A percentile compares a stretch with the other conserved stretches of the same genome.
phyloP scores from a whole-genome alignment of 768 basidiomycete species.

The Phaffia australis region DNA sequence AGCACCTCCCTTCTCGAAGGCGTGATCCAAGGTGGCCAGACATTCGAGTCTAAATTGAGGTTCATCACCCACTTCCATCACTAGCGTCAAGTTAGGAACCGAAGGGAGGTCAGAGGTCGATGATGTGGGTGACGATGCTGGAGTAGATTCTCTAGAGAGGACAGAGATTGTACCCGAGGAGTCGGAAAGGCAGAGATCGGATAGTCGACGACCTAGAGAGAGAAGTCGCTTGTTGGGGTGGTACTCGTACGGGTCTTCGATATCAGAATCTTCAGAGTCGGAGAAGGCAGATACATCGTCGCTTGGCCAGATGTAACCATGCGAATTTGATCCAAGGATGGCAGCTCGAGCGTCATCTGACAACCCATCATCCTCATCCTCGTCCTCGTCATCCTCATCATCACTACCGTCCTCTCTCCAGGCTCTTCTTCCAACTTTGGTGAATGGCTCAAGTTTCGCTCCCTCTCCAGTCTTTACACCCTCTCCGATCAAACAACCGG shows the following conservation, averaged over 20 bases:
- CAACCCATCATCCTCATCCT: slow-evolving; percentile 44
- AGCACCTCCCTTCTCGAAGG: slow-evolving; percentile 80
- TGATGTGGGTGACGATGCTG: slow-evolving; percentile 44
- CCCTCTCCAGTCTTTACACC: slow-evolving; percentile 68
- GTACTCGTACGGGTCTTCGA: slow-evolving; percentile 36
- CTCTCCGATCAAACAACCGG: slow-evolving; percentile 72
- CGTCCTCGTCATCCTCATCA: slow-evolving; percentile 35
- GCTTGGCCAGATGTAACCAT: slow-evolving; percentile 74
- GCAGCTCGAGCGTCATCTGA: slow-evolving; percentile 38
- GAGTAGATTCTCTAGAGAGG: slow-evolving; percentile 30
- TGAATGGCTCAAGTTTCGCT: slow-evolving; percentile 56
- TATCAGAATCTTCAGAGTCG: slow-evolving; percentile 41
- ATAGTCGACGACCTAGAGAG: slow-evolving; percentile 34
- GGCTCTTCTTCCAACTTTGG: slow-evolving; percentile 49
- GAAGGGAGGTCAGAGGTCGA: slow-evolving; percentile 57
- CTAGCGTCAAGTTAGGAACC: slow-evolving; percentile 26
- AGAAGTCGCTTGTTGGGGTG: slow-evolving; percentile 36
- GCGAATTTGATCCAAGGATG: slow-evolving; percentile 56
- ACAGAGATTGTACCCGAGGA: slow-evolving; percentile 31
- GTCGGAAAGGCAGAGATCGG: slow-evolving; percentile 29
- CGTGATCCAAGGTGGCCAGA: slow-evolving; percentile 73
- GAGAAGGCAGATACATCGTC: slow-evolving; percentile 34
- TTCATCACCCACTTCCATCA: slow-evolving; percentile 30
- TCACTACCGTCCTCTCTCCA: slow-evolving; percentile 38
- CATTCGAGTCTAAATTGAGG: slow-evolving; percentile 36